Percentiles rank a stretch among this genome's conserved stretches.
These are phyloP conservation scores for Trichosporon asahii DNA, from an alignment of 1,284 basidiomycete species.

Conservation along the genomic window DNA sequence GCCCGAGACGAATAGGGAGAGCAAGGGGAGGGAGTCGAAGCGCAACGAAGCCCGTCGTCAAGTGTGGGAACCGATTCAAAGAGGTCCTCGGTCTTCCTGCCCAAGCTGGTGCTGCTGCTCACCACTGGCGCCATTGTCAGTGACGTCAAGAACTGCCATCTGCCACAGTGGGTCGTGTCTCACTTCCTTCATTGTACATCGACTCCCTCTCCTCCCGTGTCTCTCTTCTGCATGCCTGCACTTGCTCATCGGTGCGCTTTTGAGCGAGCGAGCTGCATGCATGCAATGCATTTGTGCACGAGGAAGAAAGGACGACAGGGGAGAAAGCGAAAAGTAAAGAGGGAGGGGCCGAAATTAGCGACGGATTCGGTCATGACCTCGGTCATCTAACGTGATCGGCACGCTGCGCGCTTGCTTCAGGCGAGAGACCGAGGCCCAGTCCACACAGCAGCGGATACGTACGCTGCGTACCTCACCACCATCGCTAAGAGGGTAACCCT, in stretches of 20 bases:
- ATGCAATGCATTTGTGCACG: not conserved
- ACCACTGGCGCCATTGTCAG: not conserved
- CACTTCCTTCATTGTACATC: not conserved
- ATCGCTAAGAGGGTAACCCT: not conserved
- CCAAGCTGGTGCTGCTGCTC: not conserved
- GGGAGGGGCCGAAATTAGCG: not conserved
- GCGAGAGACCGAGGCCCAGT: not conserved
- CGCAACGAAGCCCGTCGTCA: not conserved
- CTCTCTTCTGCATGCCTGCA: not conserved
- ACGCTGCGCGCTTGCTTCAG: not conserved
- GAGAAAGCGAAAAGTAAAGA: not conserved
- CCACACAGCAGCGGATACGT: not conserved
- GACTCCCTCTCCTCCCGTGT: not conserved
- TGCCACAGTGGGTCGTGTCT: not conserved
- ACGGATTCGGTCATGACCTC: not conserved
- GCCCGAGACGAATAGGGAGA: too few relatives aligned
- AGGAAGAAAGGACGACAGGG: not conserved
- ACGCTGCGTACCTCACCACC: not conserved
- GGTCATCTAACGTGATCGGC: conserved; percentile 4
- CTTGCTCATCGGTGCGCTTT: not conserved
- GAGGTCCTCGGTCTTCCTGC: not conserved
- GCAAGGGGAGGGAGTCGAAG: not conserved
- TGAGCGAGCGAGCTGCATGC: not conserved
- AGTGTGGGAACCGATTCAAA: not conserved
- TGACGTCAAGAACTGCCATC: not conserved